These are phyloP conservation scores for Afroboletus lepidellus DNA, from an alignment of 1,284 basidiomycete genomes.

Conservation along the genomic window DNA sequence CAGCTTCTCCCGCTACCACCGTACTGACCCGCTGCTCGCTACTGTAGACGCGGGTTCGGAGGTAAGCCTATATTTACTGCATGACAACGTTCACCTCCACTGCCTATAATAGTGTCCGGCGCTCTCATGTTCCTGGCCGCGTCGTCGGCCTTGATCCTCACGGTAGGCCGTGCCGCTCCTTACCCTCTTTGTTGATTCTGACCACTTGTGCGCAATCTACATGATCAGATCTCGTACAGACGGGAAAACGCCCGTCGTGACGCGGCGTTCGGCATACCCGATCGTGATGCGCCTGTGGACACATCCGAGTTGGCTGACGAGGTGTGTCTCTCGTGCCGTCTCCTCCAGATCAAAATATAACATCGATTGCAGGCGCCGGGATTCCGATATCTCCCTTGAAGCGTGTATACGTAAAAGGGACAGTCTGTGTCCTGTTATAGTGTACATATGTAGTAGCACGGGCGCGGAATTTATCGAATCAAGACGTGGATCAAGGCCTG, in stretches of 20 bases:
- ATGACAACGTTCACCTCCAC: background rate
- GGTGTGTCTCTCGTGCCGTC: constrained; percentile 35
- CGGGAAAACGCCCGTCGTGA: constrained; percentile 60
- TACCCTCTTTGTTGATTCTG: background rate
- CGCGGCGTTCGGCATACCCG: constrained; percentile 50
- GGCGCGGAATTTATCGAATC: too few species aligned
- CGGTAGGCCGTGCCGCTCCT: background rate
- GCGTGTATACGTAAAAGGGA: too few species aligned
- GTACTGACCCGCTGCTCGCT: constrained; percentile 2
- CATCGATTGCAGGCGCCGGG: constrained; percentile 21
- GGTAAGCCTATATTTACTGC: constrained; percentile 12
- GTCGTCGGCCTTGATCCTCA: background rate
- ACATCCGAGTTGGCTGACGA: constrained; percentile 67
- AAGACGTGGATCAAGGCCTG: too few species aligned
- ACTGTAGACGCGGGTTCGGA: constrained; percentile 27
- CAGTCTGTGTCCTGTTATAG: too few species aligned
- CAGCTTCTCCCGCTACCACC: too few species aligned
- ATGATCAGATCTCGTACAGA: constrained; percentile 57
- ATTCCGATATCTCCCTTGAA: constrained; percentile 28
- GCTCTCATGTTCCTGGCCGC: constrained; percentile 51
- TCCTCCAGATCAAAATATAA: background rate
- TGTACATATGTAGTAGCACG: too few species aligned
- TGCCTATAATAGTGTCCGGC: constrained; percentile 40
- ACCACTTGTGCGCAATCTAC: background rate
- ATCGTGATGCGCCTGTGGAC: constrained; percentile 53